phyloP scores from a whole-genome alignment of 257 asterid species.

The Solanum virginianum region DNA sequence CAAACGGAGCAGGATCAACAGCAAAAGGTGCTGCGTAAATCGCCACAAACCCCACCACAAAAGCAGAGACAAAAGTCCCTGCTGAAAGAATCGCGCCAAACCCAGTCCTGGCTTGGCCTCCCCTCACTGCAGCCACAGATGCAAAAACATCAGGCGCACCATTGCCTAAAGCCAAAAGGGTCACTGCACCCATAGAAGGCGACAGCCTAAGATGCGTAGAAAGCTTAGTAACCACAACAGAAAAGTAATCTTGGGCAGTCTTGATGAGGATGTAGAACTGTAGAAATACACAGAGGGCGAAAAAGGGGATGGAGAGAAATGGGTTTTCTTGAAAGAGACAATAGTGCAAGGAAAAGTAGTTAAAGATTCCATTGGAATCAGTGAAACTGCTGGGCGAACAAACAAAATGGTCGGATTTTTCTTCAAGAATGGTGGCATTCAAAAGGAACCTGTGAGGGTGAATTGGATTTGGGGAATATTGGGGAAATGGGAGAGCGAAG shows the following conservation, averaged over 20 bases:
- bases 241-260: slow-evolving; percentile 87
- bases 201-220: slow-evolving; percentile 54
- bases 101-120: slow-evolving; percentile 83
- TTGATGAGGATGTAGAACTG: slow-evolving; percentile 81
- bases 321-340: slow-evolving; percentile 44
- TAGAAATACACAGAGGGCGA: slow-evolving; percentile 35
- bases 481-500: slow-evolving; percentile 10
- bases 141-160: slow-evolving; percentile 99
- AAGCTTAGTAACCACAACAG: slow-evolving; percentile 76
- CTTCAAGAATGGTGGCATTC: background rate
- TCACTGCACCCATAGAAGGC: slow-evolving; percentile 96
- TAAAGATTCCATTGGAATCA: slow-evolving; percentile 45
- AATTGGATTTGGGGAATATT: slow-evolving; percentile 8
- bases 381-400: slow-evolving; percentile 14
- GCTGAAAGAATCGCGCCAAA: slow-evolving; percentile 96
- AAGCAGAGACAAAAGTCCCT: slow-evolving; percentile 91
- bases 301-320: slow-evolving; percentile 52
- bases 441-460: slow-evolving; percentile 15
- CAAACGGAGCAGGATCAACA: slow-evolving; percentile 74
- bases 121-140: slow-evolving; percentile 83
- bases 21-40: slow-evolving; percentile 78
- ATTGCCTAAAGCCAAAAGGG: slow-evolving; percentile 86
- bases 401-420: slow-evolving; percentile 18
- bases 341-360: slow-evolving; percentile 46
- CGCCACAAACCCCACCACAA: slow-evolving; percentile 89